phyloP scores from a whole-genome alignment of 306 rosid genomes.

The Styphnolobium japonicum region DNA sequence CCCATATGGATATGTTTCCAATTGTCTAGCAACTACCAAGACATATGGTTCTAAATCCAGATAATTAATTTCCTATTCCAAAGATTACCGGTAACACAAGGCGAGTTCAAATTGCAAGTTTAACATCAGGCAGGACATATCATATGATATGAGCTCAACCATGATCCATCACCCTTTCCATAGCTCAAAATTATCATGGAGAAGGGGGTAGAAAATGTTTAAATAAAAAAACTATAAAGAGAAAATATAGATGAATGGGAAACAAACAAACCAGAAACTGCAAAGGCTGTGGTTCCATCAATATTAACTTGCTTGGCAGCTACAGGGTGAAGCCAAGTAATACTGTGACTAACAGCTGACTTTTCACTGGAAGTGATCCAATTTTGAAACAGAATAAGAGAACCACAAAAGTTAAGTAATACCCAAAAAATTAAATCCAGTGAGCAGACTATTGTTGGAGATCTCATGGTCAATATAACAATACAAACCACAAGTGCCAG shows the following conservation, averaged over 20 bases:
- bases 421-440: too few species aligned
- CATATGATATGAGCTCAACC: neutral
- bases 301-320: constrained; percentile 65
- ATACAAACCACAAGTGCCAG: neutral
- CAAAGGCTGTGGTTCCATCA: constrained; percentile 71
- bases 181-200: neutral
- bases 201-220: neutral
- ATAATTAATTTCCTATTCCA: neutral
- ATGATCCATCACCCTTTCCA: neutral
- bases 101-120: neutral
- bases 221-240: neutral
- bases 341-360: constrained; percentile 67
- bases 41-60: neutral
- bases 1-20: neutral
- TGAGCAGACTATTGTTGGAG: too few species aligned
- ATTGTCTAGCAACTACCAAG: neutral
- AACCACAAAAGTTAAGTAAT: neutral
- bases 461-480: neutral
- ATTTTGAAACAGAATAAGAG: neutral
- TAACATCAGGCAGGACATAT: neutral
- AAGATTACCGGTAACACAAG: neutral
- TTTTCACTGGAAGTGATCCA: constrained; percentile 48
- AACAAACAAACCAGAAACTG: constrained; percentile 60
- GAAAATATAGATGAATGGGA: neutral
- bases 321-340: constrained; percentile 67